phyloP scores from a whole-genome alignment of 2,329 filamentous ascomycete genomes.

The Nigrospora osmanthi region DNA sequence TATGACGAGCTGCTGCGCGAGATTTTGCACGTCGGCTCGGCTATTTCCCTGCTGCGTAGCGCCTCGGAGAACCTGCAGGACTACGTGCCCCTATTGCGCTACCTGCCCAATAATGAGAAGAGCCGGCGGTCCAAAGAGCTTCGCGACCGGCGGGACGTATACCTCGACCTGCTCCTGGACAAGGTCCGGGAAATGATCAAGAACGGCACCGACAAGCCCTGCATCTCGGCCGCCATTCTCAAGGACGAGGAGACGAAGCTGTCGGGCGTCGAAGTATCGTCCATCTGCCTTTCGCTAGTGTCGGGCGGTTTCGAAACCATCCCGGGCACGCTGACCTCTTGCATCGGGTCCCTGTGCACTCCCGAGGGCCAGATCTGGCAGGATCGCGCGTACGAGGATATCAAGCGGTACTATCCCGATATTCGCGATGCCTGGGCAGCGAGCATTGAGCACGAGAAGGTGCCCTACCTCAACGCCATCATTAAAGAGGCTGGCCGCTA shows the following conservation, averaged over 20 bases:
- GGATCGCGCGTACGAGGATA: conserved; percentile 43
- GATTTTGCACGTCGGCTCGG: conserved; percentile 43
- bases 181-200: conserved; percentile 43
- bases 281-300: conserved; percentile 43
- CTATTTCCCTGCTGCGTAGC: conserved; percentile 39
- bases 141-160: conserved; percentile 37
- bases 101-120: conserved; percentile 44
- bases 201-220: conserved; percentile 42
- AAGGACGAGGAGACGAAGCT: conserved; percentile 47
- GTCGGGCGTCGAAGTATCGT: conserved; percentile 42
- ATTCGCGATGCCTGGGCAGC: conserved; percentile 36
- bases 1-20: conserved; percentile 43
- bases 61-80: conserved; percentile 46
- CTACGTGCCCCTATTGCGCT: conserved; percentile 41
- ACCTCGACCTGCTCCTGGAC: conserved; percentile 38
- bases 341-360: conserved; percentile 40
- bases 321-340: conserved; percentile 42
- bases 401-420: conserved; percentile 37
- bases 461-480: conserved; percentile 39
- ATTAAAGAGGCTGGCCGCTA: conserved; percentile 44
- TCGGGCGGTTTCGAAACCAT: conserved; percentile 48
- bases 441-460: conserved; percentile 34
- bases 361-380: conserved; percentile 40
- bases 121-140: conserved; percentile 36
- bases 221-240: conserved; percentile 43